Percentiles rank a stretch among this genome's conserved stretches.
Conservation (phyloP, 371 early-diverging fungal species). For the Mucor racemosus region DNA sequence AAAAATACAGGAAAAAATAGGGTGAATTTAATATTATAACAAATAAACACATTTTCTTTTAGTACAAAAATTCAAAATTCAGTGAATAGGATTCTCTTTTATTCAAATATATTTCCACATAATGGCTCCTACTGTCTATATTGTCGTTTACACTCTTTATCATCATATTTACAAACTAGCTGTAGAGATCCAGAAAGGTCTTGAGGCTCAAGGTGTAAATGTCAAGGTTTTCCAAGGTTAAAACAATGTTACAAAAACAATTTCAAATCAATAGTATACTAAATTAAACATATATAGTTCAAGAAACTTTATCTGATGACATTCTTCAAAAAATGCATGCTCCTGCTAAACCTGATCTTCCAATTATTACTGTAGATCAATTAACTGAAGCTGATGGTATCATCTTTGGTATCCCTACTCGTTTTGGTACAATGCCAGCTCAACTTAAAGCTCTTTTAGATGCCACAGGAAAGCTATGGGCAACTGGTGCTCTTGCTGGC, state of each 20-base stretch:
- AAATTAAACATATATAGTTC: conserved; percentile 11
- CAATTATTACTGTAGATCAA: conserved; percentile 62
- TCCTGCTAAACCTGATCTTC: conserved; percentile 61
- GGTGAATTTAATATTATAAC: neutral
- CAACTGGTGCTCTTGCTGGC: conserved; percentile 63
- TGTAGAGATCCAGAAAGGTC: conserved; percentile 59
- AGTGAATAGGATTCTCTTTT: neutral
- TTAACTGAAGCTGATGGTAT: conserved; percentile 76
- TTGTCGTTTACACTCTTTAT: conserved; percentile 74
- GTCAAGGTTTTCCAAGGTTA: conserved; percentile 63
- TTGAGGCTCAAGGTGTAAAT: conserved; percentile 59
- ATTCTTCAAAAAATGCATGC: conserved; percentile 78
- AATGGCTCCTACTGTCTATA: conserved; percentile 55
- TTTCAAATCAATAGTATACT: neutral
- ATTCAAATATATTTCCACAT: neutral
- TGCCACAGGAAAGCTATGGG: conserved; percentile 79
- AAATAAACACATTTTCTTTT: neutral
- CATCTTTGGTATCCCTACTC: conserved; percentile 66
- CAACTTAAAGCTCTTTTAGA: conserved; percentile 79
- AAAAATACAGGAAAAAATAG: conserved; percentile 8
- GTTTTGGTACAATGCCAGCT: conserved; percentile 77
- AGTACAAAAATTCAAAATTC: neutral
- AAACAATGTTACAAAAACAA: neutral
- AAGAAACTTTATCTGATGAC: conserved; percentile 71
- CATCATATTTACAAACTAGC: conserved; percentile 78